Evolutionary conservation across 2,329 filamentous ascomycete species (phyloP).

Genomic region (Aspergillus ochraceoroseus): DNA sequence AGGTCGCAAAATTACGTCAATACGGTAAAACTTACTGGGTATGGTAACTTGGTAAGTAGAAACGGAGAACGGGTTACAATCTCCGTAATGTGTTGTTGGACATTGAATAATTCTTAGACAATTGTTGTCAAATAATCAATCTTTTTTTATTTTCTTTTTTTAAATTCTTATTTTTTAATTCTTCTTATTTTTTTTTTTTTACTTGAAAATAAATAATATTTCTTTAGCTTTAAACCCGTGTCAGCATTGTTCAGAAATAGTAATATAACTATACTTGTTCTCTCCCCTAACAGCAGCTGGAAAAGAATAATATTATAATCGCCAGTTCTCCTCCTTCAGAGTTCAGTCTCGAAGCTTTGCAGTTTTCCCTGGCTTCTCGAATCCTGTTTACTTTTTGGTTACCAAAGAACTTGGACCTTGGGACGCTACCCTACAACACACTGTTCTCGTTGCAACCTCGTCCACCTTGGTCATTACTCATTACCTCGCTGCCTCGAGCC

Average conservation of each 20-base stretch:
- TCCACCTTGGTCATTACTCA: constrained; percentile 11
- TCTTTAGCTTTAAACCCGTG: constrained; percentile 10
- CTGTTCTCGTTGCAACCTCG: constrained; percentile 12
- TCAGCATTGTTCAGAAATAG: constrained; percentile 10
- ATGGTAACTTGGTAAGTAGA: constrained; percentile 9
- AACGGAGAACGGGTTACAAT: constrained; percentile 11
- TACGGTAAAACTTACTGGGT: not conserved
- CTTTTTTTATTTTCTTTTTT: constrained; percentile 6
- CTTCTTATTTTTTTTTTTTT: constrained; percentile 5
- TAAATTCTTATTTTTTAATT: too few relatives aligned
- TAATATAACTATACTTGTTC: too few relatives aligned
- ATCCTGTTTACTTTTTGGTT: constrained; percentile 4
- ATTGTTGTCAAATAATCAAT: constrained; percentile 3
- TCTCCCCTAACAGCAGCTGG: not conserved
- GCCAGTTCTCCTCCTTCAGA: constrained; percentile 3
- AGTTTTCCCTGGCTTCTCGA: constrained; percentile 11
- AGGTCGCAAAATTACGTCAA: too few relatives aligned
- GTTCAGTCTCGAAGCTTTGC: constrained; percentile 3
- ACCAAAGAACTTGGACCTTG: constrained; percentile 5
- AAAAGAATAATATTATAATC: constrained; percentile 10
- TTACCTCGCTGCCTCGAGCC: constrained; percentile 4
- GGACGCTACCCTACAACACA: not conserved
- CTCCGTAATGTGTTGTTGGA: constrained; percentile 7
- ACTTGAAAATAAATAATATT: constrained; percentile 9
- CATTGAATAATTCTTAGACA: constrained; percentile 5